Base-by-base conservation (phyloP, 129 eudicot species). In the Glebionis coronaria region DNA sequence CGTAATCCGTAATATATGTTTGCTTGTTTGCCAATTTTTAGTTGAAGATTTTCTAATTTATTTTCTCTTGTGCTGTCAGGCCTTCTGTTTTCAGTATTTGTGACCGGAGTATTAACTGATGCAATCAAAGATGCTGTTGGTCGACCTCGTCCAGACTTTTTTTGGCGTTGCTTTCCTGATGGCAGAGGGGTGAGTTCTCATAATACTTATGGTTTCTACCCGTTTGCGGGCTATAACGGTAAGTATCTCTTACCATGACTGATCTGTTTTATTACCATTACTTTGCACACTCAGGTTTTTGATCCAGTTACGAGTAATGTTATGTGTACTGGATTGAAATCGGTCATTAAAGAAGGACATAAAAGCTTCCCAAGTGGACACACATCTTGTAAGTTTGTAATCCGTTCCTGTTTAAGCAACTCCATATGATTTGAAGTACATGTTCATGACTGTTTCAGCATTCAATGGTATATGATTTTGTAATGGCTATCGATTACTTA, bases 281-380 rank as follows among this genome's bases (percentile, higher is more conserved):
- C 56, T 44, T 76, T 68, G 35, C 29, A 71, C 40, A 14, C 75
- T 15, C 63, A 87, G 97, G 80, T 79, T 63, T 90, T 79, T 79
- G 86, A 85, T 73, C 71, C 81, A 54, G 85, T 88, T 77, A 88
- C 88, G 13, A 72, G 83, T 56, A 63, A 80, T 72, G 97, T 87
- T 71, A 80, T 74, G 72, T 90, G 97, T 74, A 87, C 92, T 40
- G 95, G 97, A 49, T 63, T 79, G 19, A 74, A 82, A 65, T 85
- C 87, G 52, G 80, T 87, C 67, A 87, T 91, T 67, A 91, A 85
- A 84, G 97, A 87, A 87, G 97, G 97, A 61, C 88, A 87, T 71
- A 91, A 91, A 75, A 87, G 95, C 65, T 91, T 91, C 50, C 95
- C 97, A 23, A 91, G 97, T 65, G 97, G 97, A 23, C 88, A 88